Evolutionary conservation across 129 eudicot species (phyloP), one percentile per base, ranked within the genome.

Genomic region (Artemisia annua): DNA sequence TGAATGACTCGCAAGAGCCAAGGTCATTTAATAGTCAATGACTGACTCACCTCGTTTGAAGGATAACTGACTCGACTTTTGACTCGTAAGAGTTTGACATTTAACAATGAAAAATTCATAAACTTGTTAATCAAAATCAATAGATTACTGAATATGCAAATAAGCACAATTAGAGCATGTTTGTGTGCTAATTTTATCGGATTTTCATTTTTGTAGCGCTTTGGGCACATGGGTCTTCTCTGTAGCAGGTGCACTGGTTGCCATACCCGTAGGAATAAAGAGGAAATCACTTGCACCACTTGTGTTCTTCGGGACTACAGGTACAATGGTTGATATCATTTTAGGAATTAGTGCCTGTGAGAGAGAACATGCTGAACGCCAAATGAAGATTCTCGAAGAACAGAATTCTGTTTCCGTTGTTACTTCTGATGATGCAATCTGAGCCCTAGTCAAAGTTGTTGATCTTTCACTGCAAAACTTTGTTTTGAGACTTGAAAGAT

Each of bases 181-280:
- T 28, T 7, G 14, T 66, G 26, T 24, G 18, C 59, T 63, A 9
- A 67, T 50, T 35, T 71, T 30, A 46, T 16, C 51, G 22, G 56
- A 70, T 60, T 4, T 59, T 54, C 30, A 12, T 35, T 17, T 74
- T 19, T 83, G 75, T 89, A 94, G 99, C 52, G 99, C 99, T 49
- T 71, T 94, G 72, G 99, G 99, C 46, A 94, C 97, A 10, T 94
- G 97, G 99, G 96, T 95, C 10, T 95, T 95, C 84, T 95, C 99
- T 14, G 97, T 90, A 13, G 90, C 87, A 35, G 99, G 99, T 44
- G 99, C 99, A 63, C 80, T 95, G 87, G 24, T 90, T 22, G 99
- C 99, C 1, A 95, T 95, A 59, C 99, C 99, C 0, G 87, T 95
- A 50, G 99, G 99, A 56, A 95, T 90, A 63, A 95, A 88, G 83